Evolutionary conservation across 208 protist genomes (phyloP), one percentile per base, ranked within the genome.

Genomic region (Plasmodiophora brassicae): DNA sequence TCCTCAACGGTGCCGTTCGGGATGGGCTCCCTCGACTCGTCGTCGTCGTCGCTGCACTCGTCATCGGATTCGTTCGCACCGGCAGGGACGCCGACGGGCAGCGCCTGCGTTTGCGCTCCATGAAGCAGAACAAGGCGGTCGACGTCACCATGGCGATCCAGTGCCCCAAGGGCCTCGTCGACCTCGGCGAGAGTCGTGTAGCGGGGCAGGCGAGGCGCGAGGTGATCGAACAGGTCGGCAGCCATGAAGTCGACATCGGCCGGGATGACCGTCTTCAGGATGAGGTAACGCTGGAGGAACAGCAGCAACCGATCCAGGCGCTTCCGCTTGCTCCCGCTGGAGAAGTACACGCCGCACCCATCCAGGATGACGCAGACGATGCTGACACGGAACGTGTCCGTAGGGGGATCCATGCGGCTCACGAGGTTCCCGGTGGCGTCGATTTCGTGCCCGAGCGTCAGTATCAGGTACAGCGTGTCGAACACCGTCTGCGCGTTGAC

Each of bases 381-480:
- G 32, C 65, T 5, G 41, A 78, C 65, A 38, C 65, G 65, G 41
- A 78, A 78, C 41, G 65, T 78, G 65, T 78, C 65, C 32, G 65
- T 78, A 14, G 65, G 65, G n/a, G n/a, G 65, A 32, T 78, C 65
- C 5, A 78, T 78, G 5, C 41, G 65, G 65, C 65, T 78, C 32
- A 78, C n/a, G 14, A 78, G 65, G 32, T 78, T n/a, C 5, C 65
- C 65, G 20, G 20, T 78, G 32, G 32, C 32, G n/a, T 32, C 65
- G n/a, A 78, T 78, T 78, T 78, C 65, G n/a, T 78, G 65, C 65
- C 65, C 65, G 5, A 78, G 65, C 5, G 65, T 78, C 10, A 78
- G 32, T 14, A 78, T 78, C 84, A 86, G 28, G 44, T 86, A 86
- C 10, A 86, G 50, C 28, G 84, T 86, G 50, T 86, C 84, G n/a